Evolutionary conservation across 768 basidiomycete genomes (phyloP).

Genomic region (Mycena alexandri): DNA sequence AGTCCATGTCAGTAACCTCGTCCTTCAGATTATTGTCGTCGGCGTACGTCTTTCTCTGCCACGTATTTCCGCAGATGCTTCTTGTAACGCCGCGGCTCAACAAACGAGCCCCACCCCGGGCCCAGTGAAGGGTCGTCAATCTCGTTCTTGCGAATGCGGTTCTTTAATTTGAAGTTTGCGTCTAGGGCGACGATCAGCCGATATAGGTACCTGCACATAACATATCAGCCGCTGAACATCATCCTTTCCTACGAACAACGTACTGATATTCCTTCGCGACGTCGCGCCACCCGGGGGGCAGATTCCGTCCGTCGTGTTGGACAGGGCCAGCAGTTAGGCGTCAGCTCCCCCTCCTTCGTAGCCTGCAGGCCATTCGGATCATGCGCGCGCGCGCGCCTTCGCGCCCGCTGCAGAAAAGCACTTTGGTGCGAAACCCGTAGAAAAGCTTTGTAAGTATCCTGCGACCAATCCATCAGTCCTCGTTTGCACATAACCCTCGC

Average conservation of each 20-base stretch:
- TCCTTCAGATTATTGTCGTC: background rate
- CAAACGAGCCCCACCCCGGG: constrained; percentile 22
- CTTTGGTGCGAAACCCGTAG: constrained; percentile 8
- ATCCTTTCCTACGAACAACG: too few species aligned
- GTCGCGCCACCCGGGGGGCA: constrained; percentile 33
- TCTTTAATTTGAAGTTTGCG: constrained; percentile 44
- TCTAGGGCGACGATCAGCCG: too few species aligned
- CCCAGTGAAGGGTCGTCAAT: constrained; percentile 26
- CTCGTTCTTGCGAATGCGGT: constrained; percentile 17
- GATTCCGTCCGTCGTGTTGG: constrained; percentile 35
- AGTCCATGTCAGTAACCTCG: background rate
- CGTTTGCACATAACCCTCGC: too few species aligned
- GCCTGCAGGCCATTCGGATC: constrained; percentile 19
- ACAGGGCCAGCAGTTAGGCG: constrained; percentile 40
- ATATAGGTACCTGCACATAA: constrained; percentile 39
- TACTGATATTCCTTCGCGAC: background rate
- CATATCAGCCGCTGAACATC: background rate
- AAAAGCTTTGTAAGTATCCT: constrained; percentile 24
- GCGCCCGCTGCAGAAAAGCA: constrained; percentile 6
- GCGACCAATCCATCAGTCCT: too few species aligned
- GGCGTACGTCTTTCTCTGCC: constrained; percentile 7
- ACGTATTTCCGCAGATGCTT: constrained; percentile 15
- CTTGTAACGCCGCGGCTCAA: background rate
- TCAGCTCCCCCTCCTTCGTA: constrained; percentile 20
- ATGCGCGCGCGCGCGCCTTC: constrained; percentile 23